phyloP scores from a whole-genome alignment of 805 yeast species.

The Metschnikowia kofuensis region DNA sequence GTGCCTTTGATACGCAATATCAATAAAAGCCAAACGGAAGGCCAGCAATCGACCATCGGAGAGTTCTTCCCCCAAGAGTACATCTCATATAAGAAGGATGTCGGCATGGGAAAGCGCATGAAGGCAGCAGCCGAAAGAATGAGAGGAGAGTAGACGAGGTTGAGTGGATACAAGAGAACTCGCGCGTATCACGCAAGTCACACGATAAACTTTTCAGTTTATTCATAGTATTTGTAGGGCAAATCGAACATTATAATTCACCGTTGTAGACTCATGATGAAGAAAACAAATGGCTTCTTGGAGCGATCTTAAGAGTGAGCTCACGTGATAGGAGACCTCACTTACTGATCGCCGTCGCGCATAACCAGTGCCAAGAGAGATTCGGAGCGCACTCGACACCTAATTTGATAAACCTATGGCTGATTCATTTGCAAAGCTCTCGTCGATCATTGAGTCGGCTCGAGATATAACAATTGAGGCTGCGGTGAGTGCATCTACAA shows the following conservation, averaged over 20 bases:
- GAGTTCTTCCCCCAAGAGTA: constrained; percentile 68
- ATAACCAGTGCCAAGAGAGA: too few species aligned
- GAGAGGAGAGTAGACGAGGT: constrained; percentile 18
- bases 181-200: too few species aligned
- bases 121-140: constrained; percentile 54
- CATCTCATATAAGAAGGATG: constrained; percentile 43
- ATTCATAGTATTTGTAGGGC: too few species aligned
- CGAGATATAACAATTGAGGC: constrained; percentile 77
- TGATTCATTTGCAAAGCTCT: constrained; percentile 55
- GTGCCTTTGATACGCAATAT: constrained; percentile 81
- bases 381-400: too few species aligned
- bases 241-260: too few species aligned
- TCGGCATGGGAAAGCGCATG: constrained; percentile 58
- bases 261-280: too few species aligned
- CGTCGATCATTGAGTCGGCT: constrained; percentile 78
- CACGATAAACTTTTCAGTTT: too few species aligned
- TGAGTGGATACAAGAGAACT: background rate
- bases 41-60: constrained; percentile 56
- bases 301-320: too few species aligned
- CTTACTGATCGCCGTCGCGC: too few species aligned
- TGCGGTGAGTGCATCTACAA: constrained; percentile 72
- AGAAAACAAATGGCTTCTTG: too few species aligned
- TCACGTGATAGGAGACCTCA: too few species aligned
- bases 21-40: constrained; percentile 56
- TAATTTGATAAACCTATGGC: constrained; percentile 23